Evolutionary conservation across 2,329 filamentous ascomycete genomes (phyloP), one percentile per base, ranked within the genome.

Genomic region (Boeremia lycopersici): DNA sequence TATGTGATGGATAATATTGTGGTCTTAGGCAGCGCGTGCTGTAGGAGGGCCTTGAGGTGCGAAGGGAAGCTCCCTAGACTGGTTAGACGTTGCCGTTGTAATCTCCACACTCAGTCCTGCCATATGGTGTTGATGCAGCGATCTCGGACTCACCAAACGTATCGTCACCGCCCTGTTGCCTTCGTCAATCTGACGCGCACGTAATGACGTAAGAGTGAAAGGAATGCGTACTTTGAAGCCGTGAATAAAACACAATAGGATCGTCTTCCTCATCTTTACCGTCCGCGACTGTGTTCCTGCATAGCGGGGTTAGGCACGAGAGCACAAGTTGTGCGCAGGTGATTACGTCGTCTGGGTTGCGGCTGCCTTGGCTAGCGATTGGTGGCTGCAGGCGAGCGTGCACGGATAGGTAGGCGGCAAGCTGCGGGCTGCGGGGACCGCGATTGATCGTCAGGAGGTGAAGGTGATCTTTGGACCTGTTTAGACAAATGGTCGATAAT

Each of bases 181-280:
- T 15, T 25, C 7, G 47, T 70, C 41, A 68, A 63, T 53, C 48
- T 53, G 17, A 17, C 31, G 19, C 15, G 35, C 41, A 30, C 13
- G 4, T 5, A 29, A 48, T 48, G 46, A 41, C 41, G 41, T 55
- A 38, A 13, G 7, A 10, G 23, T 7, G 15, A 25, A 6, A 11
- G 19, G 15, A 4, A 41, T 7, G 53, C 66, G 36, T 68, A 86
- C 85, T 83, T 95, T 91, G 84, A 96, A 96, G 72, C 91, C 91
- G 75, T 96, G 91, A 57, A 95, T 90, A 74, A 95, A 95, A 71
- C 89, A 90, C 56, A 96, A 78, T 34, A 96, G 77, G 33, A 96
- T 77, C 54, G 89, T 95, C 78, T 90, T 92, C 80, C 88, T 89
- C 84, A 87, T 88, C 56, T 76, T 68, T 51, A 49, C 52, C 34